These are phyloP conservation scores for Epichloe sylvatica DNA, from an alignment of 2,329 filamentous ascomycete genomes.

Conservation along the genomic window DNA sequence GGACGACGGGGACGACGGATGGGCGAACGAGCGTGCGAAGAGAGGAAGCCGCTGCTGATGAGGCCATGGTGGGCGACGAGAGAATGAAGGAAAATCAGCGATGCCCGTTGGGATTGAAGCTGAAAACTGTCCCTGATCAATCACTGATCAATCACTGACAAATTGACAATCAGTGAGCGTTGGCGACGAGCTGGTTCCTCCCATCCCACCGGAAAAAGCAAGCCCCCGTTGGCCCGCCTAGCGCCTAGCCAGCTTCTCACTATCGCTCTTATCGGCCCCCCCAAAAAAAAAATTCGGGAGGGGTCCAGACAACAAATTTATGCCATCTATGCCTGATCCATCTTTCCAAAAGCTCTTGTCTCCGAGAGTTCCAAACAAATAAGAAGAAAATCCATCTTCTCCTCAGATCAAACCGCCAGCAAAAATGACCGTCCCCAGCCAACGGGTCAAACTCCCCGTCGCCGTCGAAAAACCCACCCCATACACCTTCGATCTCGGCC, in stretches of 20 bases:
- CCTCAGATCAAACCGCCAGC: neutral
- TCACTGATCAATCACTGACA: no score
- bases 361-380: neutral
- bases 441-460: constrained; percentile 41
- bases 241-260: no score
- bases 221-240: no score
- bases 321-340: neutral
- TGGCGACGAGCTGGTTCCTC: no score
- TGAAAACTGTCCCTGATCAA: no score
- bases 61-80: constrained; percentile 1
- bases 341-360: neutral
- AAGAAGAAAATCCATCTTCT: neutral
- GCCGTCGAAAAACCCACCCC: constrained; percentile 71
- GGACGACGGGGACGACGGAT: constrained; percentile 14
- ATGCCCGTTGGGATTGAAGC: no score
- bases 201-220: no score
- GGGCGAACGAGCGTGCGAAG: constrained; percentile 29
- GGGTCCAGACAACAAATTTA: neutral
- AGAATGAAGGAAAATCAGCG: neutral
- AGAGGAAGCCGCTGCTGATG: constrained; percentile 12
- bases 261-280: neutral
- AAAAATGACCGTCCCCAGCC: constrained; percentile 22
- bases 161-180: no score
- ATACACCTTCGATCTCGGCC: constrained; percentile 84
- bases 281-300: neutral